Conservation (phyloP, 495 filamentous ascomycete genomes). For the Glonium stellatum region DNA sequence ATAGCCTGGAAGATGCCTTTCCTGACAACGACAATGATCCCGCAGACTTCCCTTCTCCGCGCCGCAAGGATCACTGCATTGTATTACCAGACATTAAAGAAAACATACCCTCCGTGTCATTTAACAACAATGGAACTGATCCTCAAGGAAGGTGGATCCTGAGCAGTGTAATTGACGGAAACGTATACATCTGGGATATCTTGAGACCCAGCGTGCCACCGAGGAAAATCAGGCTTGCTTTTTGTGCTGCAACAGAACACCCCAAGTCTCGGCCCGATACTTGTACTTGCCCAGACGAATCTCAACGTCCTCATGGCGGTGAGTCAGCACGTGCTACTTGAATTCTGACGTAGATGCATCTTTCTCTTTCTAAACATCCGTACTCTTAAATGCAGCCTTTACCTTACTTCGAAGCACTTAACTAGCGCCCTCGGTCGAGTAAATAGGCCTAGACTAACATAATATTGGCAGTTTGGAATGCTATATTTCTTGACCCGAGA, state of each 20-base stretch:
- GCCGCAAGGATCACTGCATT: conserved; percentile 7
- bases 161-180: conserved; percentile 66
- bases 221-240: conserved; percentile 33
- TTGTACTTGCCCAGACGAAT: neutral
- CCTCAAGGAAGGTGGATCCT: conserved; percentile 60
- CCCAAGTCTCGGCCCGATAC: neutral
- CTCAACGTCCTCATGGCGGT: neutral
- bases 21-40: neutral
- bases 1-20: neutral
- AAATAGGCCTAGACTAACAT: too few species aligned
- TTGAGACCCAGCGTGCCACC: conserved; percentile 44
- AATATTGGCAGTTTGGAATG: conserved; percentile 27
- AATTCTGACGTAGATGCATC: too few species aligned
- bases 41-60: conserved; percentile 8
- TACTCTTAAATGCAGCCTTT: too few species aligned
- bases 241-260: neutral
- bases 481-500: conserved; percentile 34
- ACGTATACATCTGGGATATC: conserved; percentile 51
- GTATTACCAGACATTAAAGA: conserved; percentile 10
- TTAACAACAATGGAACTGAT: conserved; percentile 58
- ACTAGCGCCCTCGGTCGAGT: too few species aligned
- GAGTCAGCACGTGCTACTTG: conserved; percentile 11
- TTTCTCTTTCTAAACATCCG: too few species aligned
- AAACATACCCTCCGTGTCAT: conserved; percentile 77
- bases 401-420: too few species aligned